Base-by-base conservation (phyloP, 2,329 filamentous ascomycete species). In the Colletotrichum eleusines region DNA sequence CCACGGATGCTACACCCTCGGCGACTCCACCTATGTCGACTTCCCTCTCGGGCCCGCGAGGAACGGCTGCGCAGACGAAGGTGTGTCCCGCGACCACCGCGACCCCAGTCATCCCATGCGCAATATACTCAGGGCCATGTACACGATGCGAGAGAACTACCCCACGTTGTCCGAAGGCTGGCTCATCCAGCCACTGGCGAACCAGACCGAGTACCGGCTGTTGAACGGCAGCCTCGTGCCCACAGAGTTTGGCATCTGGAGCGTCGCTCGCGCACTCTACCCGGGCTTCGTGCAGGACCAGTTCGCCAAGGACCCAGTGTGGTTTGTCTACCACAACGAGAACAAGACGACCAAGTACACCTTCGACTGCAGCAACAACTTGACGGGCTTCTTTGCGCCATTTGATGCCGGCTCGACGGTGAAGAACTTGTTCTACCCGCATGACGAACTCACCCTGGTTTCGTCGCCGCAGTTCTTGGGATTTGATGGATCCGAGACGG, bases 1-100 rank as follows among this genome's bases (percentile, higher is more conserved):
- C 50, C 89, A 91, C 74, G 89, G 90, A 9, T 91, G 89, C 76
- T 91, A 90, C 78, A 85, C 88, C 51, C 81, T 83, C 69, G 85
- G 86, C 9, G 44, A 11, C 44, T 48, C 44, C 4, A 12, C 44
- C 44, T 48, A 48, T 4, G 44, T 48, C 44, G 44, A 48, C 44
- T 48, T 48, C n/a, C 44, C 44, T 48, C 44, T 48, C n/a, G 3
- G 5, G 2, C 0, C 2, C 78, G 84, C 2, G 72, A 81, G 44
- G 8, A 23, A 23, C n/a, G 89, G 88, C 7, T 92, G 89, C 74
- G 74, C 86, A 46, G 89, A 91, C 73, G 85, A 88, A 53, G 77
- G 79, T 9, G 86, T 88, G 66, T 86, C 86, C 42, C 84, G 87
- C 54, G 89, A 91, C 73, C 89, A 91, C 75, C 82, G 89, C 53